Conservation (phyloP, 371 early-diverging fungal species). For the Mortierella sp. region DNA sequence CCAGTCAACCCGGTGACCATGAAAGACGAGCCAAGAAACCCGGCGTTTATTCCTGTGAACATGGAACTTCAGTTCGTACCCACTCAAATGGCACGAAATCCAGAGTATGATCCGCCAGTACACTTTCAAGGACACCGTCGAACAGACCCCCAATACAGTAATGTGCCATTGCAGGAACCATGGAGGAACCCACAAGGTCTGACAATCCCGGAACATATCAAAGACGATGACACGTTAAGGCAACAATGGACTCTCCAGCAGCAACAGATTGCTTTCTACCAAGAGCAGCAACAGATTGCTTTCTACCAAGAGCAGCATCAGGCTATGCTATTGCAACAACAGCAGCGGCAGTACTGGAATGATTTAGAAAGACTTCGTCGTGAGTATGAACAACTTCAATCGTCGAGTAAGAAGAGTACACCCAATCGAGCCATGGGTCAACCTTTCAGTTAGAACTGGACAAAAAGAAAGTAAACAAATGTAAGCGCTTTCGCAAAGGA, state of each 20-base stretch:
- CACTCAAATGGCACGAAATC: neutral
- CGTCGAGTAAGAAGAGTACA: neutral
- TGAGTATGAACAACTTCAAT: neutral
- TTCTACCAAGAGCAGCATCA: neutral
- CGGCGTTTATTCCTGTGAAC: neutral
- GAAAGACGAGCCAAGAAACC: neutral
- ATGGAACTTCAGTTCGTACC: neutral
- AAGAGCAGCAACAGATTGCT: neutral
- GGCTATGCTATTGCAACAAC: neutral
- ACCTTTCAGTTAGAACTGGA: neutral
- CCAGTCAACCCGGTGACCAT: neutral
- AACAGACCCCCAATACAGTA: constrained; percentile 2
- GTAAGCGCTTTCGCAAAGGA: too few species aligned
- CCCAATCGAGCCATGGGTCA: neutral
- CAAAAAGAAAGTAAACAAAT: too few species aligned
- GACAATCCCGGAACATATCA: neutral
- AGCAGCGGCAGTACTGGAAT: neutral
- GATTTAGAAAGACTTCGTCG: neutral
- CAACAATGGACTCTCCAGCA: neutral
- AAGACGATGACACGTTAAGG: neutral
- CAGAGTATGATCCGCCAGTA: neutral
- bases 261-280: neutral
- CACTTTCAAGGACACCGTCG: neutral
- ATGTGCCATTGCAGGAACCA: neutral
- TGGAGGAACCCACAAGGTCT: neutral